Percentiles rank a stretch among this genome's conserved stretches.
phyloP scores from a whole-genome alignment of 1,284 basidiomycete genomes.

The Anthracocystis walkeri region DNA sequence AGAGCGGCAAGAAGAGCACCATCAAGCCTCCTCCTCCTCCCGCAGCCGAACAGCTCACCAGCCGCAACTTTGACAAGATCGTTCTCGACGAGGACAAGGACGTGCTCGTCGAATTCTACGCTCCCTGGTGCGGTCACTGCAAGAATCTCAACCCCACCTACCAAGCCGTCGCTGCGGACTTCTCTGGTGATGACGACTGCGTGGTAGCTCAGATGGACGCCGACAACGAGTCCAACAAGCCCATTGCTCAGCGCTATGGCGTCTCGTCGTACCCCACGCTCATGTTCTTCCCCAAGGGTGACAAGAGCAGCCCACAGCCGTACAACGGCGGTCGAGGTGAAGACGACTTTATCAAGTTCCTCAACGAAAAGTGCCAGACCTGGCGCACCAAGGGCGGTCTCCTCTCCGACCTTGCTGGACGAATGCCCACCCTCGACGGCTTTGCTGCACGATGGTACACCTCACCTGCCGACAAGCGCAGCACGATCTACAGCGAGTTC shows the following conservation, averaged over 20 bases:
- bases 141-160: slow-evolving; percentile 95
- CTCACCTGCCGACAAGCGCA: slow-evolving; percentile 73
- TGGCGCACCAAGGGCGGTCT: slow-evolving; percentile 83
- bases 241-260: slow-evolving; percentile 80
- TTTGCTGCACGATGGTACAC: slow-evolving; percentile 83
- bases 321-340: slow-evolving; percentile 80
- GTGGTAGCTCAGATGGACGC: slow-evolving; percentile 89
- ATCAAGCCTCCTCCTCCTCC: slow-evolving; percentile 86
- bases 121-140: slow-evolving; percentile 88
- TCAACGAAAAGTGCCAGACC: slow-evolving; percentile 89
- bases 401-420: slow-evolving; percentile 84
- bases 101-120: slow-evolving; percentile 94
- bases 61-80: slow-evolving; percentile 82
- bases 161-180: slow-evolving; percentile 90
- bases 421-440: slow-evolving; percentile 80
- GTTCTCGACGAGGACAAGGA: slow-evolving; percentile 88
- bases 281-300: slow-evolving; percentile 84
- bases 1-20: slow-evolving; percentile 83
- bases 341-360: slow-evolving; percentile 75
- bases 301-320: slow-evolving; percentile 73
- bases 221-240: slow-evolving; percentile 83
- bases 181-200: slow-evolving; percentile 80
- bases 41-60: slow-evolving; percentile 78
- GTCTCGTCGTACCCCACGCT: slow-evolving; percentile 85
- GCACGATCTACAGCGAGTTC: slow-evolving; percentile 76